A percentile compares a stretch with the other conserved stretches of the same genome.
Evolutionary conservation across 2,329 filamentous ascomycete genomes (phyloP).

Genomic region (Raffaelea arxii): DNA sequence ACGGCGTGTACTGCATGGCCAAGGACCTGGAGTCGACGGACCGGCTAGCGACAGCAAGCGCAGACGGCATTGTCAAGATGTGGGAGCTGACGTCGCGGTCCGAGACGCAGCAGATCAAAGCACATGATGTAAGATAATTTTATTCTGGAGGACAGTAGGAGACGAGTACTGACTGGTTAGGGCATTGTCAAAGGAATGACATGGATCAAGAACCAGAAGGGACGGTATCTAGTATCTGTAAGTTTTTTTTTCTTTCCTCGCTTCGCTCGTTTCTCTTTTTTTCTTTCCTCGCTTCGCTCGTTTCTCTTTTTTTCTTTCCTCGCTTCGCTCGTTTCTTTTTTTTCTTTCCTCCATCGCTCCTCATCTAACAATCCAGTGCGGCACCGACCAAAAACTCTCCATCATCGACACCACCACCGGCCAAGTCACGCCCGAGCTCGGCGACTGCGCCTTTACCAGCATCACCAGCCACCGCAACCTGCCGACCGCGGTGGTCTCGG

Average conservation of each 20-base stretch:
- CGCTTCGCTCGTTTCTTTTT: neutral
- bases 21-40: slow-evolving; percentile 69
- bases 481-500: slow-evolving; percentile 11
- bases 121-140: slow-evolving; percentile 50
- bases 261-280: too few relatives aligned
- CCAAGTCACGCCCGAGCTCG: slow-evolving; percentile 79
- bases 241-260: too few relatives aligned
- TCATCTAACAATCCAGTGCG: too few relatives aligned
- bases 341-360: too few relatives aligned
- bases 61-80: slow-evolving; percentile 84
- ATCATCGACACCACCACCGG: slow-evolving; percentile 81
- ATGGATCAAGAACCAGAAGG: too few relatives aligned
- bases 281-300: too few relatives aligned
- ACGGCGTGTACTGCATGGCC: slow-evolving; percentile 75
- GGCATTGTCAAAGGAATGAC: too few relatives aligned
- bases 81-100: slow-evolving; percentile 52
- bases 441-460: slow-evolving; percentile 66
- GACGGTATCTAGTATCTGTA: too few relatives aligned
- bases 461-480: slow-evolving; percentile 15
- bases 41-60: slow-evolving; percentile 71
- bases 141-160: too few relatives aligned
- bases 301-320: too few relatives aligned
- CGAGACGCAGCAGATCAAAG: slow-evolving; percentile 65
- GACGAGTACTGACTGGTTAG: too few relatives aligned
- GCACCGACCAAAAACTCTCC: slow-evolving; percentile 77